A percentile compares a stretch with the other conserved stretches of the same genome.
Evolutionary conservation across 345 rosid genomes (phyloP).

Genomic region (Euphorbia pulcherrima): DNA sequence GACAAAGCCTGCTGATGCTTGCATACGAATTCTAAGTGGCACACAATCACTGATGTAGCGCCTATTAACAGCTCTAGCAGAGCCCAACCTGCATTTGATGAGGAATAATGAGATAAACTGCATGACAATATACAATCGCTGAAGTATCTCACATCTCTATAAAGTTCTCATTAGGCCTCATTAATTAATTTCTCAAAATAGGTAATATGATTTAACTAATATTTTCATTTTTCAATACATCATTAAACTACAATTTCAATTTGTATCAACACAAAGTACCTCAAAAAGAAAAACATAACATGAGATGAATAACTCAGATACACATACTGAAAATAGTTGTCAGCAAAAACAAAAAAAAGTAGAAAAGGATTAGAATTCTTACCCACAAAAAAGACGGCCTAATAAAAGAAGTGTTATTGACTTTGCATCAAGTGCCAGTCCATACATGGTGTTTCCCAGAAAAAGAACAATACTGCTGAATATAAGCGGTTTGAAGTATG

Average conservation of each 20-base stretch:
- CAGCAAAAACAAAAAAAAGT: slow-evolving; percentile 2
- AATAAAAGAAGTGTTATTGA: slow-evolving; percentile 67
- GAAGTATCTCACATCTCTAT: not conserved
- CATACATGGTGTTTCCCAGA: slow-evolving; percentile 80
- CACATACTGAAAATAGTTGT: slow-evolving; percentile 44
- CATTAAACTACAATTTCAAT: not conserved
- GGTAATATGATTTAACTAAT: not conserved
- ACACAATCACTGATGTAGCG: slow-evolving; percentile 98
- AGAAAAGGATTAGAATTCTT: slow-evolving; percentile 27
- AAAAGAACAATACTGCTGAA: slow-evolving; percentile 85
- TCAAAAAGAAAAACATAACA: not conserved
- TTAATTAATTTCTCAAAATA: not conserved
- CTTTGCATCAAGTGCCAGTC: slow-evolving; percentile 79
- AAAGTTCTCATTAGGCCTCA: not conserved
- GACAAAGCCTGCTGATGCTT: slow-evolving; percentile 98
- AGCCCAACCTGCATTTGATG: slow-evolving; percentile 66
- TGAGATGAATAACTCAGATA: not conserved
- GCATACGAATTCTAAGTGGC: slow-evolving; percentile 82
- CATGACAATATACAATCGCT: not conserved
- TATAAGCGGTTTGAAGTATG: slow-evolving; percentile 92
- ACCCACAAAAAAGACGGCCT: slow-evolving; percentile 98
- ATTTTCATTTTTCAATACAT: not conserved
- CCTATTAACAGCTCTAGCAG: slow-evolving; percentile 98
- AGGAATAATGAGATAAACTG: slow-evolving; percentile 19
- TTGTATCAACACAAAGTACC: not conserved